Conservation (phyloP, 306 rosid genomes). For the Gillenia trifoliata region DNA sequence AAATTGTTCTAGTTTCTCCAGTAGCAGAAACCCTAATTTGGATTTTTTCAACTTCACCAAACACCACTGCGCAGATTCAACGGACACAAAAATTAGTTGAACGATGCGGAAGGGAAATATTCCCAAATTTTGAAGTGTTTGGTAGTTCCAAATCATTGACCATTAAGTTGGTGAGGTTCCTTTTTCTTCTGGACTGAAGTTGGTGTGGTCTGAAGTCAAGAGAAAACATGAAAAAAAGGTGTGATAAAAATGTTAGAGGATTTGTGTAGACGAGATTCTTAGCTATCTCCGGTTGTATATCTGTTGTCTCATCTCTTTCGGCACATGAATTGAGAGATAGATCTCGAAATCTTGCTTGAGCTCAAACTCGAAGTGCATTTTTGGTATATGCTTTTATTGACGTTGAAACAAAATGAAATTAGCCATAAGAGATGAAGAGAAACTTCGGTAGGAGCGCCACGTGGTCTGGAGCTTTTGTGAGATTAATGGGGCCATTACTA, state of each 20-base stretch:
- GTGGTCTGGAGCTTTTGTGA: background rate
- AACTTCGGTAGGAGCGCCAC: too few species aligned
- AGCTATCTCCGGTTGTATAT: too few species aligned
- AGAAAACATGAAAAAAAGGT: too few species aligned
- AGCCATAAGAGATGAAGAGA: too few species aligned
- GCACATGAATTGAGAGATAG: too few species aligned
- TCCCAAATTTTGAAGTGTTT: background rate
- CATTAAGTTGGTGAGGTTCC: background rate
- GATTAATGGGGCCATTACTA: background rate
- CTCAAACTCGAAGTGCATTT: background rate
- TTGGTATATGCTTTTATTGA: background rate
- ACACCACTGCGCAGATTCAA: background rate
- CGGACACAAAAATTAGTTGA: background rate
- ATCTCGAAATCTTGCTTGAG: background rate
- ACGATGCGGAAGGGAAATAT: too few species aligned
- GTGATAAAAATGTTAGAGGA: background rate
- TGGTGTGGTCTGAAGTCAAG: background rate
- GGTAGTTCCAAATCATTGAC: conserved; percentile 6
- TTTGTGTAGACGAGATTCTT: too few species aligned
- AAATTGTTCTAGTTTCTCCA: background rate
- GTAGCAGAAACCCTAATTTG: background rate
- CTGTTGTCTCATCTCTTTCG: too few species aligned
- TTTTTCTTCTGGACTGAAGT: background rate
- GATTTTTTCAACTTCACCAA: background rate
- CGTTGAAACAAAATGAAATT: too few species aligned